These are phyloP conservation scores for Petasospora rhodanensis DNA, from an alignment of 1,139 yeast species.

Conservation along the genomic window DNA sequence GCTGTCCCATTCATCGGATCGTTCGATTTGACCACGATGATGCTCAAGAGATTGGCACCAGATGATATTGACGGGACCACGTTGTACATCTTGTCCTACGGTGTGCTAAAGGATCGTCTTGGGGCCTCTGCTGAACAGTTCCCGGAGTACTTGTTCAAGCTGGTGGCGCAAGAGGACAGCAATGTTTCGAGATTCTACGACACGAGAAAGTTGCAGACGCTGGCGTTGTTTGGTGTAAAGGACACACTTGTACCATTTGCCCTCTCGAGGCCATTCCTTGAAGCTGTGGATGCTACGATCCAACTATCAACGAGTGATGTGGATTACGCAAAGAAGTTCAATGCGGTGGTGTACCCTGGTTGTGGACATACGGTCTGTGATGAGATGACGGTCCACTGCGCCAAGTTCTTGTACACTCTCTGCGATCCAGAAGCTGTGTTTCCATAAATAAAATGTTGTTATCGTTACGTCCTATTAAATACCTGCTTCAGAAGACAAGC, in stretches of 20 bases:
- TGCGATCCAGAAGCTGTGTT: no score
- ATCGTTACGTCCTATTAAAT: no score
- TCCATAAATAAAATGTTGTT: no score
- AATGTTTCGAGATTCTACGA: conserved; percentile 10
- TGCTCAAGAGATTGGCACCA: conserved; percentile 36
- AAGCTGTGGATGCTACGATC: conserved; percentile 1
- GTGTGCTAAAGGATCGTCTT: conserved; percentile 1
- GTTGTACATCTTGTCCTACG: conserved; percentile 6
- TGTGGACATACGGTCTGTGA: conserved; percentile 17
- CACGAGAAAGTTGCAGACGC: conserved; percentile 7
- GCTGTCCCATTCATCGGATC: conserved; percentile 47
- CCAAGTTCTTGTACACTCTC: conserved; percentile 3
- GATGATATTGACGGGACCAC: not conserved
- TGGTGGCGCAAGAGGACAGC: conserved; percentile 14
- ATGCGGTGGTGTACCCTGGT: conserved; percentile 15
- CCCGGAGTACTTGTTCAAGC: conserved; percentile 12
- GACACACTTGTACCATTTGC: conserved; percentile 15
- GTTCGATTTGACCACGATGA: conserved; percentile 39
- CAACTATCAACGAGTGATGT: not conserved
- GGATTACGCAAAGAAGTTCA: conserved; percentile 5
- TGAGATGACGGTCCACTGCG: conserved; percentile 17
- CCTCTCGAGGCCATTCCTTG: conserved; percentile 14
- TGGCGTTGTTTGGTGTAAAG: conserved; percentile 18
- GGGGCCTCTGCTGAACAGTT: conserved; percentile 1
- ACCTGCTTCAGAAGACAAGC: conserved; percentile 48